Evolutionary conservation across 1,284 basidiomycete genomes (phyloP), one percentile per base, ranked within the genome.

Genomic region (Cryptococcus neoformans): DNA sequence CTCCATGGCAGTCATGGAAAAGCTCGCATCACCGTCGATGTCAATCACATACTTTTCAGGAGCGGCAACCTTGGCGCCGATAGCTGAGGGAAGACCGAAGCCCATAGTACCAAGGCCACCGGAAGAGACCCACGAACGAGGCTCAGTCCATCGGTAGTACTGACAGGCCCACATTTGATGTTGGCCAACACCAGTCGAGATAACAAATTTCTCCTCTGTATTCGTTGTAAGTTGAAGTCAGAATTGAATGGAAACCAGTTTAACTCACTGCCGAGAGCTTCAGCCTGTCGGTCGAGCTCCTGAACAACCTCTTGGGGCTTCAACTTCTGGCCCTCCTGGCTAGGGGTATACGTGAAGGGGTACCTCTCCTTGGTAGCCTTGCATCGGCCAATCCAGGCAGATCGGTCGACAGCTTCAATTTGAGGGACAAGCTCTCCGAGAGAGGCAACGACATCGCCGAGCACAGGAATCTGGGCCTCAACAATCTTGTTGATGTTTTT

Each of bases 161-260:
- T 99, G 96, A 49, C 91, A 92, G 1, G 95, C 94, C 93, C 93
- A 99, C 95, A 99, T 99, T 79, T 99, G 95, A 80, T 99, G 95
- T 78, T 98, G 95, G 4, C 96, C 96, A 28, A 99, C 96, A 69
- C 95, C 95, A 3, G 96, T 98, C 3, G 91, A 80, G 62, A 99
- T 80, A 68, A 99, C 81, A 36, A 97, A 84, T 45, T 97, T 85
- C 54, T 92, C 88, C 82, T 99, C 96, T 70, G 58, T 34, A 40
- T 12, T 12, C 12, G 41, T 21, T 16, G 16, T 58, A 37, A 58
- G 54, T 44, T 21, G 17, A 35, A 39, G 14, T 17, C 17, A 35
- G 11, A 46, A 46, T 37, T 12, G 40, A 2, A n/a, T 34, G 17
- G 35, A 51, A 34, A 8, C 8, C 21, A 16, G 35, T 21, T 12